A percentile compares a stretch with the other conserved stretches of the same genome.
Conservation (phyloP, 306 rosid species). For the Acacia acuminata region DNA sequence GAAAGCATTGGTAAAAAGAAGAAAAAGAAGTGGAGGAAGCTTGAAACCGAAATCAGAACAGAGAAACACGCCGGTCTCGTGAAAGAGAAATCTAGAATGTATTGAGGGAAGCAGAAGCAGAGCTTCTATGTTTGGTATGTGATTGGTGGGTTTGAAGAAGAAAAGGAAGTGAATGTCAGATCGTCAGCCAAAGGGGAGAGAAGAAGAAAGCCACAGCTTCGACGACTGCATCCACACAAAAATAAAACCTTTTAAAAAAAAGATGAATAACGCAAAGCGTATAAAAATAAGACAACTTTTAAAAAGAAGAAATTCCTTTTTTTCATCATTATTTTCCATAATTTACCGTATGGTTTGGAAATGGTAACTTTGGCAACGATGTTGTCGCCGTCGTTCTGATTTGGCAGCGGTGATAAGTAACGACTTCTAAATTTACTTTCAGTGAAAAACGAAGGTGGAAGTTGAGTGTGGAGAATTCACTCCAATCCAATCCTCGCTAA, state of each 20-base stretch:
- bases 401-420: neutral
- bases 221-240: constrained; percentile 69
- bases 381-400: neutral
- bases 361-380: neutral
- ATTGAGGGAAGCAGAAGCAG: constrained; percentile 31
- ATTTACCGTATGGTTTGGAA: neutral
- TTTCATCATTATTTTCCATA: neutral
- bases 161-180: constrained; percentile 40
- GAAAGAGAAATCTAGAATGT: constrained; percentile 27
- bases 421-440: neutral
- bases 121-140: constrained; percentile 21
- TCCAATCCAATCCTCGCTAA: too few relatives aligned
- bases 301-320: neutral
- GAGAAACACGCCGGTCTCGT: constrained; percentile 4
- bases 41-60: constrained; percentile 34
- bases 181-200: constrained; percentile 41
- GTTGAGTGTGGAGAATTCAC: neutral
- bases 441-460: neutral
- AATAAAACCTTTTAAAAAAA: neutral
- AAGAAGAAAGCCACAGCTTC: constrained; percentile 50
- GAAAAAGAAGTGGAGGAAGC: neutral
- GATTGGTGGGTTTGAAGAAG: constrained; percentile 38
- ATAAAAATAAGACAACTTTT: neutral
- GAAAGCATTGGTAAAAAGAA: neutral
- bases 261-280: neutral